Evolutionary conservation across 306 rosid genomes (phyloP), one percentile per base, ranked within the genome.

Genomic region (Cyclanthera cordifolia): DNA sequence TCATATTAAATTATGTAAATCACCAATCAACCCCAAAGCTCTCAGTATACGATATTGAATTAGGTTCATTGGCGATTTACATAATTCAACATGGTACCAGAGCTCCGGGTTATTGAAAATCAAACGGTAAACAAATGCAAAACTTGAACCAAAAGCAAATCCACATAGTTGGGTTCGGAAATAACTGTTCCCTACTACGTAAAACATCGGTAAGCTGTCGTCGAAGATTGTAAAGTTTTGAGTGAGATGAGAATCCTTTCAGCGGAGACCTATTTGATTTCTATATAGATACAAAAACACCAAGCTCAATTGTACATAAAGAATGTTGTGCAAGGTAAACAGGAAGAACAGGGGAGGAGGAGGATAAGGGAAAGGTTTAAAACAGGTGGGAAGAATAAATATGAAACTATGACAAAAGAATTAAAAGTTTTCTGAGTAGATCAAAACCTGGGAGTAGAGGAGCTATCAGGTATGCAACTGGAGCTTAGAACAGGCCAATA

Each of bases 271-370:
- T 55, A 53, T 77, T 77, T 72, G 74, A 53, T 77, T 77, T 72
- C 76, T 74, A 72, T 74, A 72, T 54, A 74, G 78, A 72, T 75
- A 77, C 80, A 76, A 59, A 10, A 74, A 27, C 78, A 70, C 77
- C 70, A 59, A 70, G 77, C 76, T 71, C 84, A 64, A 79, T 79
- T 45, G 73, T 65, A 77, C 73, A 70, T 64, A 60, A 76, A 59
- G 77, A 82, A 79, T 74, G 59, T 77, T 58, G 72, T 19, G 60
- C 51, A 71, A n/a, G 53, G 43, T n/a, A 68, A 24, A 9, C 49
- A 20, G 39, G 41, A 37, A 46, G 9, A 41, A 30, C 47, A 21
- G 46, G 53, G 30, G 56, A n/a, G n/a, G n/a, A n/a, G 63, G 19
- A 25, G 63, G 34, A 56, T 20, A 23, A 64, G 14, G 28, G 39